Conservation (phyloP, 2,329 filamentous ascomycete species). For the Fusarium duplospermum region DNA sequence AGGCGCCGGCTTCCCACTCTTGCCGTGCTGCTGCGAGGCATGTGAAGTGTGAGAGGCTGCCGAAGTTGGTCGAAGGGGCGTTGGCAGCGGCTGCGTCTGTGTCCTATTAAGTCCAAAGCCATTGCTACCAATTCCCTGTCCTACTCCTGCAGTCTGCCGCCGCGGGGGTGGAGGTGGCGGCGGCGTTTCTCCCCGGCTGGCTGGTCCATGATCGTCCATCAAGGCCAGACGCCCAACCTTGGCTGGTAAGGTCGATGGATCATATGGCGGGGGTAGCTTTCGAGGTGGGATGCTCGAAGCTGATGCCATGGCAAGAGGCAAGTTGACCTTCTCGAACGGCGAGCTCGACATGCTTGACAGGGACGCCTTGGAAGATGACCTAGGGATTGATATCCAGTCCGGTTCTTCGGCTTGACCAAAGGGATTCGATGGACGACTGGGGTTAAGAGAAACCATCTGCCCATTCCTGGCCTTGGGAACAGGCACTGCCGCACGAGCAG, state of each 20-base stretch:
- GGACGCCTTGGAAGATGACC: conserved; percentile 64
- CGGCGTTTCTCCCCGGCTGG: conserved; percentile 50
- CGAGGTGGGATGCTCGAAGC: conserved; percentile 59
- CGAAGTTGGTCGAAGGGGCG: conserved; percentile 49
- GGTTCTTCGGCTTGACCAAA: conserved; percentile 79
- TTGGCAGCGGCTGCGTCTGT: conserved; percentile 44
- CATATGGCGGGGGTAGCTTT: conserved; percentile 64
- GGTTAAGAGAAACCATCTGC: conserved; percentile 74
- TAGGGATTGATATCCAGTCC: conserved; percentile 82
- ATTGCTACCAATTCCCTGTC: conserved; percentile 16
- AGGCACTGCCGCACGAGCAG: conserved; percentile 78
- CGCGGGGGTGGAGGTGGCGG: conserved; percentile 60
- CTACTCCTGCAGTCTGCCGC: conserved; percentile 50
- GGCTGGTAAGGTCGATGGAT: conserved; percentile 58
- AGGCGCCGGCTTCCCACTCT: conserved; percentile 58
- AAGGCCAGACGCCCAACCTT: conserved; percentile 59
- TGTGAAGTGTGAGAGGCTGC: conserved; percentile 50
- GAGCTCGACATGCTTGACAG: conserved; percentile 69
- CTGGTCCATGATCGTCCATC: conserved; percentile 52
- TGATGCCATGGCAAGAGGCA: conserved; percentile 59
- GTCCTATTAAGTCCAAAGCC: conserved; percentile 37
- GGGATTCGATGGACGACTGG: conserved; percentile 81
- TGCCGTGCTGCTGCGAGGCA: conserved; percentile 45
- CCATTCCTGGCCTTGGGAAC: conserved; percentile 67
- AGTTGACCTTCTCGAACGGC: conserved; percentile 68